Evolutionary conservation across 805 yeast genomes (phyloP).

Genomic region (Wickerhamomyces xylosicus): DNA sequence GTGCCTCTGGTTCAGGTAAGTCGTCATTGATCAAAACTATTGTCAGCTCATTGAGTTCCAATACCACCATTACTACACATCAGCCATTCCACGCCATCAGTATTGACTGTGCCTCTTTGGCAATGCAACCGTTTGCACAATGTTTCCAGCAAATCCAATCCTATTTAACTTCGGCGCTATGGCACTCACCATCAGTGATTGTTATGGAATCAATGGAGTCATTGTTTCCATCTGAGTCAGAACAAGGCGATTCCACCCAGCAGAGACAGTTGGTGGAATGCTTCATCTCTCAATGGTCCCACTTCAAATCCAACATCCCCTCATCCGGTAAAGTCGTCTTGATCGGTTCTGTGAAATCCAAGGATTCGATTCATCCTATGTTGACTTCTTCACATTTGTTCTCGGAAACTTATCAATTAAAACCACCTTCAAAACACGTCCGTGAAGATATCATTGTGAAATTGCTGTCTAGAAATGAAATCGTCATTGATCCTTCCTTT

Average conservation of each 20-base stretch:
- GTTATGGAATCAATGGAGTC: conserved; percentile 73
- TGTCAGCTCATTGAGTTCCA: too few species aligned
- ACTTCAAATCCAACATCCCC: conserved; percentile 23
- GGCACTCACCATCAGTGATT: conserved; percentile 72
- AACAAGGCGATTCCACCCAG: conserved; percentile 45
- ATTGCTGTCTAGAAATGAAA: conserved; percentile 13
- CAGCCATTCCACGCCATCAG: too few species aligned
- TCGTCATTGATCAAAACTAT: conserved; percentile 27
- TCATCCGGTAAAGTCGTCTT: conserved; percentile 47
- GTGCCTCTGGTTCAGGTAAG: conserved; percentile 79
- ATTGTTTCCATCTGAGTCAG: conserved; percentile 52
- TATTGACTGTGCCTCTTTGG: too few species aligned
- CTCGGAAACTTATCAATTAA: conserved; percentile 49
- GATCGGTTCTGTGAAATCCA: conserved; percentile 53
- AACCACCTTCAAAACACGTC: conserved; percentile 58
- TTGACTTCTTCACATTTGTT: conserved; percentile 62
- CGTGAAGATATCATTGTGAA: conserved; percentile 36
- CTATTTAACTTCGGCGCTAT: conserved; percentile 33
- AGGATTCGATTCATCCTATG: conserved; percentile 50
- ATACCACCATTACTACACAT: too few species aligned
- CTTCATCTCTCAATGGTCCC: conserved; percentile 26
- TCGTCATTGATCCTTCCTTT: conserved; percentile 29
- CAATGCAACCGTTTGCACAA: too few species aligned
- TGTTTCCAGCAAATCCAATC: background rate
- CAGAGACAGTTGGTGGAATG: conserved; percentile 59